Evolutionary conservation across 2,329 filamentous ascomycete genomes (phyloP).

Genomic region (Clonostachys rhizophaga): DNA sequence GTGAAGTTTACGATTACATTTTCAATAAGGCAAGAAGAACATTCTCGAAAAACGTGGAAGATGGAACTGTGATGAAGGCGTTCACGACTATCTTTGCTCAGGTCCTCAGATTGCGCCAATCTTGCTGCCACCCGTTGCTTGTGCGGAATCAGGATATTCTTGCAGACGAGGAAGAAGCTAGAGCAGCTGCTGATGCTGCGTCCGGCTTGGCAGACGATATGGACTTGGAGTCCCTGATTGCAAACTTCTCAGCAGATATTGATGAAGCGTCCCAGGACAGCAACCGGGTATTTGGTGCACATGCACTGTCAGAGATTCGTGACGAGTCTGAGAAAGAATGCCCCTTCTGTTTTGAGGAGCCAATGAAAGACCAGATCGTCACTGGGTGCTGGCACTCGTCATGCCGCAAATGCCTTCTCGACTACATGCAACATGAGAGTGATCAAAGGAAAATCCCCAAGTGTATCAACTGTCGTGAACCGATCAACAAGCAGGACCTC

Average conservation of each 20-base stretch:
- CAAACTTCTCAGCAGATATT: slow-evolving; percentile 71
- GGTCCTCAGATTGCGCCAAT: slow-evolving; percentile 86
- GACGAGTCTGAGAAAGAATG: slow-evolving; percentile 87
- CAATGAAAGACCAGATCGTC: slow-evolving; percentile 90
- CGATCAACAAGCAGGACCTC: slow-evolving; percentile 76
- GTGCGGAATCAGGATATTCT: slow-evolving; percentile 82
- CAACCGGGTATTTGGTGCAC: slow-evolving; percentile 64
- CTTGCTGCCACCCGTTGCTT: slow-evolving; percentile 88
- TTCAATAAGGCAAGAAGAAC: slow-evolving; percentile 77
- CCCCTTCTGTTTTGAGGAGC: slow-evolving; percentile 90
- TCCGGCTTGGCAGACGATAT: slow-evolving; percentile 90
- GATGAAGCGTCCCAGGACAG: slow-evolving; percentile 59
- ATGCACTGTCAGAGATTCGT: slow-evolving; percentile 87
- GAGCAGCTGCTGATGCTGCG: slow-evolving; percentile 66
- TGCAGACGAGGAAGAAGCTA: slow-evolving; percentile 82
- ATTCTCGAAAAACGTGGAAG: slow-evolving; percentile 82
- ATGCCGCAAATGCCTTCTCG: slow-evolving; percentile 87
- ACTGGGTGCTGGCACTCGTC: slow-evolving; percentile 98
- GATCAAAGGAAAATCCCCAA: slow-evolving; percentile 71
- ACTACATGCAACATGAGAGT: slow-evolving; percentile 83
- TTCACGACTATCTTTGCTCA: slow-evolving; percentile 98
- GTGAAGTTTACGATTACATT: slow-evolving; percentile 90
- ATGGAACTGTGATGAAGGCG: slow-evolving; percentile 88
- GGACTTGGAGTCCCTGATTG: slow-evolving; percentile 83
- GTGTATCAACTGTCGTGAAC: slow-evolving; percentile 87